phyloP scores from a whole-genome alignment of 2,329 filamentous ascomycete genomes.

The Coleophoma cylindrospora region DNA sequence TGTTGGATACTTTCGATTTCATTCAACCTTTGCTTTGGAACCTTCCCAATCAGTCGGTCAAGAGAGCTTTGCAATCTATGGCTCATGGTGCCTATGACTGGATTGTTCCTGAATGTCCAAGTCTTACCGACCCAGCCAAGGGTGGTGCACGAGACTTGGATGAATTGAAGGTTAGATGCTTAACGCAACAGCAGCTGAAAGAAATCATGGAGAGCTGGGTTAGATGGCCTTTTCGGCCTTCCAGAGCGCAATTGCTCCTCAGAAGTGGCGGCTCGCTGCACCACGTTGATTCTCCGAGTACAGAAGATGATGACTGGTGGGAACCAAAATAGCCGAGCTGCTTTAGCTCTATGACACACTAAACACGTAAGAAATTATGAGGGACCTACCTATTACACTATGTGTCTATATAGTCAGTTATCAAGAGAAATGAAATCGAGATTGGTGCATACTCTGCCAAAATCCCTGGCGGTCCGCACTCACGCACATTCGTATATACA shows the following conservation, averaged over 20 bases:
- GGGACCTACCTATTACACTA: no score
- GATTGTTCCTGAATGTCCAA: constrained; percentile 42
- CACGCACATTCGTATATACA: no score
- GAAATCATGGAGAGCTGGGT: constrained; percentile 57
- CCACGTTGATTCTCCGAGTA: not conserved
- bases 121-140: constrained; percentile 38
- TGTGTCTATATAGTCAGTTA: no score
- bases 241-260: constrained; percentile 65
- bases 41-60: constrained; percentile 34
- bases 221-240: constrained; percentile 61
- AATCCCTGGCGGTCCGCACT: no score
- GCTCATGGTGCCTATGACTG: constrained; percentile 56
- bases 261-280: constrained; percentile 50
- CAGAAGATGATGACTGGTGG: not conserved
- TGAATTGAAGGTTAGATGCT: constrained; percentile 37
- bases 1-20: constrained; percentile 32
- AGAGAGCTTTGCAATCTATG: constrained; percentile 37
- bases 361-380: no score
- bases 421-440: no score
- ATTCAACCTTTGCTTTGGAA: constrained; percentile 46
- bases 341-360: no score
- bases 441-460: no score
- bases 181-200: constrained; percentile 50
- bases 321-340: no score
- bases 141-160: constrained; percentile 39